phyloP scores from a whole-genome alignment of 805 yeast genomes.

The Kodamaea lidongshanica region DNA sequence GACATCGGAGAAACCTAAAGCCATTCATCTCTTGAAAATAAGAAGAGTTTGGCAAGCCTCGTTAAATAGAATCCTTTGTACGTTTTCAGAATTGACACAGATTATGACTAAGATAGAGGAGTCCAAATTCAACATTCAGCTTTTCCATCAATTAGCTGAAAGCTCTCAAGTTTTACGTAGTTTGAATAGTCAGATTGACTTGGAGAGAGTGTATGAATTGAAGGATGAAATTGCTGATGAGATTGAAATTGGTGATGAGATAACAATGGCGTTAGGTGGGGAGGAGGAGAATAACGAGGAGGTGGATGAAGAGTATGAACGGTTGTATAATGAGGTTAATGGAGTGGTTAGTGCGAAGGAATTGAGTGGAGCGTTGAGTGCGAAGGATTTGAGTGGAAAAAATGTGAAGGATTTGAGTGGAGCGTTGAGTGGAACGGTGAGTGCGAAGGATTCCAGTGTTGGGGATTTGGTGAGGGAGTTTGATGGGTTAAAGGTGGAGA shows the following conservation, averaged over 20 bases:
- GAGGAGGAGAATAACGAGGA: constrained; percentile 18
- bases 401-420: no score
- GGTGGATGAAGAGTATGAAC: constrained; percentile 25
- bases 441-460: no score
- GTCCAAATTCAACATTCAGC: constrained; percentile 22
- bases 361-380: no score
- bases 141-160: constrained; percentile 21
- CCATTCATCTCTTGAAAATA: constrained; percentile 5
- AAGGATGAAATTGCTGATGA: constrained; percentile 26
- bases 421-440: no score
- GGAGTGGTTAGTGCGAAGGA: no score
- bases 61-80: constrained; percentile 12
- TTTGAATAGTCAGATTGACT: constrained; percentile 23
- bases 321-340: constrained; percentile 14
- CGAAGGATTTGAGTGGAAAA: no score
- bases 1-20: constrained; percentile 12
- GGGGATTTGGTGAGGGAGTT: no score
- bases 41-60: constrained; percentile 15
- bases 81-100: constrained; percentile 17
- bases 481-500: no score
- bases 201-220: constrained; percentile 23
- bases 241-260: constrained; percentile 22
- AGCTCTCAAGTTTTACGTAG: constrained; percentile 22
- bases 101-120: constrained; percentile 31
- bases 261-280: constrained; percentile 19